Evolutionary conservation across 2,329 filamentous ascomycete species (phyloP).

Genomic region (Orbilia javanica): DNA sequence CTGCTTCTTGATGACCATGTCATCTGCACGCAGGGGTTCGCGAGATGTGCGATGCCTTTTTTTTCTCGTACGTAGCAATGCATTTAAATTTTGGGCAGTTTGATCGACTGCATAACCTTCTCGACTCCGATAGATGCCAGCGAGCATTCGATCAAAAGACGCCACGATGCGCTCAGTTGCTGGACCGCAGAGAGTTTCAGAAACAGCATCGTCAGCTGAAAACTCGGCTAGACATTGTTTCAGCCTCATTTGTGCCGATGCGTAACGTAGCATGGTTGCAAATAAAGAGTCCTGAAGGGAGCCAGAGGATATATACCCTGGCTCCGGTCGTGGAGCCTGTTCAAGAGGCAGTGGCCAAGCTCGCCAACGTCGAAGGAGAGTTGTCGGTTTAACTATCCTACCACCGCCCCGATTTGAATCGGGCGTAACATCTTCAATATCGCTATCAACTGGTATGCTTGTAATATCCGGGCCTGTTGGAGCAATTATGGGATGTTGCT

Average conservation of each 20-base stretch:
- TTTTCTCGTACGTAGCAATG: conserved; percentile 38
- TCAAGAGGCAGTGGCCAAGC: conserved; percentile 46
- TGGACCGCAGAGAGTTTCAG: conserved; percentile 23
- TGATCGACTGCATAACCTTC: conserved; percentile 51
- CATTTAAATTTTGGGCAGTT: conserved; percentile 22
- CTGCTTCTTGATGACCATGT: conserved; percentile 21
- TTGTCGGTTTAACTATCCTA: not conserved
- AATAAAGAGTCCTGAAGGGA: conserved; percentile 35
- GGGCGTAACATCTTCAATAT: not conserved
- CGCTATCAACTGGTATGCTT: not conserved
- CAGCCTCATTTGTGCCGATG: conserved; percentile 28
- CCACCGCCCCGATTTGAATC: not conserved
- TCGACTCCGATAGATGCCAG: conserved; percentile 46
- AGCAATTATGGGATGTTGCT: not conserved
- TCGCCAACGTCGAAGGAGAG: conserved; percentile 41
- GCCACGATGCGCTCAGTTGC: conserved; percentile 26
- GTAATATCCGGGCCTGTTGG: not conserved
- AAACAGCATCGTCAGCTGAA: conserved; percentile 41
- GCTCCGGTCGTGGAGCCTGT: conserved; percentile 32
- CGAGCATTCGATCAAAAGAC: conserved; percentile 33
- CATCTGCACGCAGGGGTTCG: not conserved
- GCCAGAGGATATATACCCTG: conserved; percentile 19
- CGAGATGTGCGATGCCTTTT: conserved; percentile 21
- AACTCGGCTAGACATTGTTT: conserved; percentile 3
- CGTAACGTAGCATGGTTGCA: conserved; percentile 38